phyloP scores from a whole-genome alignment of 345 rosid species.

The Euphorbia peplus region DNA sequence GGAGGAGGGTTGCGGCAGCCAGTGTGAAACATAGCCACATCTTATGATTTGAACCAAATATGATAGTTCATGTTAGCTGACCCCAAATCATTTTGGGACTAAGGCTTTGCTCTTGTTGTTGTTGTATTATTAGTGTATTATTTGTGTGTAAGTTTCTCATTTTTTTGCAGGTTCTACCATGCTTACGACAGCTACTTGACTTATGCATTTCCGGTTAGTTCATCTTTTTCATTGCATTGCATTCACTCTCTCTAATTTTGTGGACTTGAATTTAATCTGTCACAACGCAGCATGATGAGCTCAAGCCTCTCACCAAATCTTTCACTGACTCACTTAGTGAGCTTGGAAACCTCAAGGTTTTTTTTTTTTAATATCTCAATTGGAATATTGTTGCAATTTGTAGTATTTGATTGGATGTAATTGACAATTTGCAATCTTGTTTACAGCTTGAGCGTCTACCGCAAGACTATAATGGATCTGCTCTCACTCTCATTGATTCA shows the following conservation, averaged over 20 bases:
- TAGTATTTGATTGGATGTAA: background rate
- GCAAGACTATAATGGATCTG: constrained; percentile 76
- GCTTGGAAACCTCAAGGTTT: constrained; percentile 92
- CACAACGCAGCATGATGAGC: constrained; percentile 79
- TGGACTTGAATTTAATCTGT: constrained; percentile 12
- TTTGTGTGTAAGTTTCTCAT: background rate
- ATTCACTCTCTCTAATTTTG: background rate
- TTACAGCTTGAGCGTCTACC: constrained; percentile 91
- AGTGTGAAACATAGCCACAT: too few relatives aligned
- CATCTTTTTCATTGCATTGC: constrained; percentile 7
- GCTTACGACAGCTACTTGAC: constrained; percentile 89
- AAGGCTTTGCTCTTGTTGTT: too few relatives aligned
- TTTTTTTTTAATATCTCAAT: background rate
- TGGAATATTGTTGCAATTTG: background rate
- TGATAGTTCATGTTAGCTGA: too few relatives aligned
- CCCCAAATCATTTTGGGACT: too few relatives aligned
- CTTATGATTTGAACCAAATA: too few relatives aligned
- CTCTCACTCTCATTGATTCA: constrained; percentile 87
- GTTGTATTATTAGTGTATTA: too few relatives aligned
- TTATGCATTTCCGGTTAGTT: constrained; percentile 85
- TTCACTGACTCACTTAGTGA: constrained; percentile 91
- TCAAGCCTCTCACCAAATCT: constrained; percentile 77
- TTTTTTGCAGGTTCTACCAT: constrained; percentile 79
- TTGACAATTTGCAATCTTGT: constrained; percentile 25
- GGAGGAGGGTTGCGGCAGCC: too few relatives aligned